Conservation (phyloP, 345 rosid species). For the Linum lewisii region DNA sequence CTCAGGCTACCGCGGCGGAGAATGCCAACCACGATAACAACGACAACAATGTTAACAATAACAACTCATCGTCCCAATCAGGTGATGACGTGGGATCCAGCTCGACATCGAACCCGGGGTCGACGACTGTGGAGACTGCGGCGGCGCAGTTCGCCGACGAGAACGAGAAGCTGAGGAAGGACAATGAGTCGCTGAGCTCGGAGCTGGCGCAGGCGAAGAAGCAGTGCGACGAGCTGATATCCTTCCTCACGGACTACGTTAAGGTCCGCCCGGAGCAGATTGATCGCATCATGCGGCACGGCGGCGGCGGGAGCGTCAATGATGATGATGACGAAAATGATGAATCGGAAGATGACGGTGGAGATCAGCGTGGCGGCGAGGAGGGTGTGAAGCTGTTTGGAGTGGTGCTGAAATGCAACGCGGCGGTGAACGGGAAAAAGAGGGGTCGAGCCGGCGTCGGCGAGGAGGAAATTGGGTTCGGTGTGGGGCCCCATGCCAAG, state of each 20-base stretch:
- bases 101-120: slow-evolving; percentile 71
- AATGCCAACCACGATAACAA: neutral
- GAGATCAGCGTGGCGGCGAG: slow-evolving; percentile 9
- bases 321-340: neutral
- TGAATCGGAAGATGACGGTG: slow-evolving; percentile 1
- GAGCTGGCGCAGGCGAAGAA: slow-evolving; percentile 76
- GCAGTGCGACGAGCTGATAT: slow-evolving; percentile 59
- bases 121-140: slow-evolving; percentile 40
- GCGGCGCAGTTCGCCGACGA: slow-evolving; percentile 42
- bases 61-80: slow-evolving; percentile 43
- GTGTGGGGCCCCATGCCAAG: slow-evolving; percentile 38
- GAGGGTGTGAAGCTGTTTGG: slow-evolving; percentile 67
- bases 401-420: slow-evolving; percentile 52
- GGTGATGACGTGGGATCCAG: slow-evolving; percentile 74
- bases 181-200: slow-evolving; percentile 55
- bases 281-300: slow-evolving; percentile 45
- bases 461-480: slow-evolving; percentile 40
- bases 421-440: slow-evolving; percentile 30
- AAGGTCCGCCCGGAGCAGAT: slow-evolving; percentile 72
- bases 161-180: slow-evolving; percentile 73
- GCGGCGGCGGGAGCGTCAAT: neutral
- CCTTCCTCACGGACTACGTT: slow-evolving; percentile 47
- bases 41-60: neutral
- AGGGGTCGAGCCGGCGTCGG: slow-evolving; percentile 36
- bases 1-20: slow-evolving; percentile 13